Base-by-base conservation (phyloP, 768 basidiomycete genomes). In the Leucocoprinus birnbaumii region DNA sequence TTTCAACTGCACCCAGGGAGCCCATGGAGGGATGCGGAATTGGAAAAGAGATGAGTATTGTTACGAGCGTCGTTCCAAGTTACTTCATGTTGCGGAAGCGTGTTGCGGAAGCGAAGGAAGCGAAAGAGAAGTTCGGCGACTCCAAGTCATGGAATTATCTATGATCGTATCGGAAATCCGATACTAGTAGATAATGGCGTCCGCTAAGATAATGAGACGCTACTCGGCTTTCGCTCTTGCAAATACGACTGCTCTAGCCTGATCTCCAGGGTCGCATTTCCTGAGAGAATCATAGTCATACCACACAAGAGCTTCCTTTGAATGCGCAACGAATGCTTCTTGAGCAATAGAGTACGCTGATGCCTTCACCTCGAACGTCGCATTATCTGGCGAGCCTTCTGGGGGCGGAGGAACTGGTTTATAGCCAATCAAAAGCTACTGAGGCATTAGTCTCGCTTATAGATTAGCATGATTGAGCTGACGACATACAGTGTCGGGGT, bases 251-350 rank as follows among this genome's bases (percentile, higher is more conserved):
- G 71, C 68, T 63, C 72, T 70, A 3, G 71, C 67, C 34, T 73
- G 72, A 54, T 82, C 77, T 0, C 81, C 83, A 5, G 87, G 86
- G 60, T 79, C 77, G 57, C 80, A 82, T 66, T 87, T 90, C 66
- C 69, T 76, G 51, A 87, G 74, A 16, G 59, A 72, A 53, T 87
- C 84, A 59, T 91, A 90, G 65, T 91, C 85, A 57, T 89, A 91
- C 89, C 89, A 91, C 8, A 89, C 88, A 18, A 87, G 63, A 2
- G 78, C 75, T 54, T 84, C 80, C 60, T 83, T 80, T 2, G 85
- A 82, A 56, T 83, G 78, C 0, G 87, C 80, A 5, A 89, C 88
- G 50, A 87, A 75, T 9, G 79, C 71, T 40, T 76, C 71, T 65
- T 89, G 89, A 13, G 72, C 62, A 43, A 86, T 74, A 10, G 89